These are phyloP conservation scores for Microthlaspi erraticum DNA, from an alignment of 345 rosid species.

Conservation along the genomic window DNA sequence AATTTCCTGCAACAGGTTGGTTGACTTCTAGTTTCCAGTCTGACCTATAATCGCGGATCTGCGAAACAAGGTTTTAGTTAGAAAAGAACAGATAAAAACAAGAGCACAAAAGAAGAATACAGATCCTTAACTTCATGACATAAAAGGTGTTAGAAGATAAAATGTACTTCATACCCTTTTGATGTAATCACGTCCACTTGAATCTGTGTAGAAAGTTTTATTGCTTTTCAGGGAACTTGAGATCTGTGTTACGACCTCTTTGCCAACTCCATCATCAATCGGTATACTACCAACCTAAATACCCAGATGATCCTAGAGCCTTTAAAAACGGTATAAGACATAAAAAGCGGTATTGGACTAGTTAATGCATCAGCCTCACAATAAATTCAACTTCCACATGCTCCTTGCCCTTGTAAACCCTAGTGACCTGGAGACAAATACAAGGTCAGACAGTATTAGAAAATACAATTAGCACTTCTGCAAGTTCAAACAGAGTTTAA, in stretches of 20 bases:
- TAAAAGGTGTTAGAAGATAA: constrained; percentile 2
- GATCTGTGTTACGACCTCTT: constrained; percentile 76
- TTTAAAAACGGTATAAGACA: constrained; percentile 15
- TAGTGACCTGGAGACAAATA: constrained; percentile 60
- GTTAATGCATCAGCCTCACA: constrained; percentile 57
- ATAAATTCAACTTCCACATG: constrained; percentile 94
- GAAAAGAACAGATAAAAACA: constrained; percentile 1
- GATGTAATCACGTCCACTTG: constrained; percentile 85
- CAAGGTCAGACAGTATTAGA: constrained; percentile 25
- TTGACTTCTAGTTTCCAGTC: constrained; percentile 95
- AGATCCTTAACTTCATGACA: constrained; percentile 12
- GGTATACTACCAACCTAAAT: constrained; percentile 77
- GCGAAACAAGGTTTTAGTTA: constrained; percentile 39
- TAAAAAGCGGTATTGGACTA: constrained; percentile 6
- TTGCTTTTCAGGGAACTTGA: constrained; percentile 58
- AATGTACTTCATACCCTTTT: constrained; percentile 56
- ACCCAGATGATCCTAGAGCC: constrained; percentile 16
- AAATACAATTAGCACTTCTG: constrained; percentile 26
- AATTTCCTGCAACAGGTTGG: constrained; percentile 94
- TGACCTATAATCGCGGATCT: constrained; percentile 89
- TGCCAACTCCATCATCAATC: constrained; percentile 69
- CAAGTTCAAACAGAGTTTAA: constrained; percentile 16
- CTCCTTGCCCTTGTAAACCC: constrained; percentile 84
- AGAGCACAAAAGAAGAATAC: constrained; percentile 7
- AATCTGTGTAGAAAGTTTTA: constrained; percentile 79